Percentiles rank a stretch among this genome's conserved stretches.
Conservation (phyloP, 352 stramenopile genomes). For the Discostella stelligera region DNA sequence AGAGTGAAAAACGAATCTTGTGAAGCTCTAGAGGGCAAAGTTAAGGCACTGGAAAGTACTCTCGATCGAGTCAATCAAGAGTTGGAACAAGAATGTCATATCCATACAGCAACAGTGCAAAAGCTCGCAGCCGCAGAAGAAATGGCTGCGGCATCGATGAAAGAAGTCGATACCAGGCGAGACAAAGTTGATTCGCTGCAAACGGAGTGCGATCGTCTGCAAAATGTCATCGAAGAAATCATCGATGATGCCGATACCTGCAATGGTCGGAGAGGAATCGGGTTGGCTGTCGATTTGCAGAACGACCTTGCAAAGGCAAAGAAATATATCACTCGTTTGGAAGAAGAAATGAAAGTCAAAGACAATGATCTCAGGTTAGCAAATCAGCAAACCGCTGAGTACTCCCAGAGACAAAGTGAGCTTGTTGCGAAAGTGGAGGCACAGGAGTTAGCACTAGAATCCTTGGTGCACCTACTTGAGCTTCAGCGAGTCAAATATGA, state of each 20-base stretch:
- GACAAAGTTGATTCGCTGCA: slow-evolving; percentile 2
- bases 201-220: slow-evolving; percentile 10
- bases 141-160: slow-evolving; percentile 9
- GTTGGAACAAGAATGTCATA: slow-evolving; percentile 18
- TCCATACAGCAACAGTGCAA: slow-evolving; percentile 8
- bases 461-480: slow-evolving; percentile 40
- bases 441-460: slow-evolving; percentile 40
- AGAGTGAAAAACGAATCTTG: slow-evolving; percentile 17
- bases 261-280: background rate
- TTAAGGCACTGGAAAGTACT: slow-evolving; percentile 15
- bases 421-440: slow-evolving; percentile 15
- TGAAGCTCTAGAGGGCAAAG: slow-evolving; percentile 14
- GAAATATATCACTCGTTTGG: slow-evolving; percentile 33
- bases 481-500: slow-evolving; percentile 17
- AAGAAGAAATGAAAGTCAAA: slow-evolving; percentile 30
- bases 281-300: background rate
- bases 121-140: slow-evolving; percentile 5
- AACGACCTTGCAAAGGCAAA: slow-evolving; percentile 27
- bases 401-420: background rate
- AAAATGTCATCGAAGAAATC: slow-evolving; percentile 3
- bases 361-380: slow-evolving; percentile 35
- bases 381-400: slow-evolving; percentile 14
- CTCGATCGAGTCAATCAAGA: slow-evolving; percentile 1
- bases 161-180: slow-evolving; percentile 2
- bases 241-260: slow-evolving; percentile 3